phyloP scores from a whole-genome alignment of 805 yeast species.

The Metschnikowia matae region DNA sequence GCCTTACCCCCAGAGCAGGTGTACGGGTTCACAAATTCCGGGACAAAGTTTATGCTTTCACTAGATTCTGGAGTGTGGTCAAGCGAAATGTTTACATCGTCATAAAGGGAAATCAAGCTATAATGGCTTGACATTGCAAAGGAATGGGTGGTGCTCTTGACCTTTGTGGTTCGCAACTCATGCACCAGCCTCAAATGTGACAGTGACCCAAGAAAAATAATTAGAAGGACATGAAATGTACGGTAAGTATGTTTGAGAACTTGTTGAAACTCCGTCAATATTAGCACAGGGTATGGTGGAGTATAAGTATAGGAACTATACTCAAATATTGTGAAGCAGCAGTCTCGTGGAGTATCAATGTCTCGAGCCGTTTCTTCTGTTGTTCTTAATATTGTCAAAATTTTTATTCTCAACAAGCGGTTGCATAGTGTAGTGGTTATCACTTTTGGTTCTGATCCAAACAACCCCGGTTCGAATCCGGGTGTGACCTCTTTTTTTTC shows the following conservation, averaged over 20 bases:
- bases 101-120: not conserved
- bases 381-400: not conserved
- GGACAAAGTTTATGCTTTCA: not conserved
- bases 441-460: slow-evolving; percentile 80
- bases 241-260: too few species aligned
- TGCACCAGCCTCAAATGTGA: not conserved
- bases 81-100: not conserved
- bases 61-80: not conserved
- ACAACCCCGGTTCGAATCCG: slow-evolving; percentile 86
- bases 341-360: too few species aligned
- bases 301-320: too few species aligned
- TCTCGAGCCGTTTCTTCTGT: too few species aligned
- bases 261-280: too few species aligned
- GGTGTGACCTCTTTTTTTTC: slow-evolving; percentile 54
- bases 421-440: slow-evolving; percentile 76
- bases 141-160: not conserved
- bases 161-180: not conserved
- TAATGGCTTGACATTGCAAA: not conserved
- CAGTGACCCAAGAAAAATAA: not conserved
- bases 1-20: not conserved
- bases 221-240: not conserved
- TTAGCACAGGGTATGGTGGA: too few species aligned
- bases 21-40: not conserved
- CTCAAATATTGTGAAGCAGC: too few species aligned
- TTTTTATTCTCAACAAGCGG: slow-evolving; percentile 28